Evolutionary conservation across 441 rosid species (phyloP).

Genomic region (Erodium moschatum): DNA sequence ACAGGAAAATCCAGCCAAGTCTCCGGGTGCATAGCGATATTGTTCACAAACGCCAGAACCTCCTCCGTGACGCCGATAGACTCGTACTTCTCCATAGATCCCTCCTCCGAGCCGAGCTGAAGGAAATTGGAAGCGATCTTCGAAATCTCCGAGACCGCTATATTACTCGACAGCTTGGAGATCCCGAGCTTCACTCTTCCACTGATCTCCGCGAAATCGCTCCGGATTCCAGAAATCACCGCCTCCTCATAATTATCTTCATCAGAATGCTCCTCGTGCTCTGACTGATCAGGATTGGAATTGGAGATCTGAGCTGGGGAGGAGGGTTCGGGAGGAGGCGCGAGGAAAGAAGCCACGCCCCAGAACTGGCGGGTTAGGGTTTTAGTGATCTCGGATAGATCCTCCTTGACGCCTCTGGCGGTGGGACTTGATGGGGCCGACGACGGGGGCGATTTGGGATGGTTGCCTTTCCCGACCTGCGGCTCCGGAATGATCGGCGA

Average conservation of each 20-base stretch:
- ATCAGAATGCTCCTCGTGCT: constrained; percentile 16
- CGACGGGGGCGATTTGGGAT: not conserved
- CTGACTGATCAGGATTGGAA: constrained; percentile 15
- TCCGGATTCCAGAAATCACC: constrained; percentile 56
- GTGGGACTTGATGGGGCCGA: constrained; percentile 32
- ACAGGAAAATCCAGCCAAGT: constrained; percentile 86
- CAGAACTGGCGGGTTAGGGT: constrained; percentile 76
- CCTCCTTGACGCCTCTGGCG: constrained; percentile 88
- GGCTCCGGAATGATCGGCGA: not conserved
- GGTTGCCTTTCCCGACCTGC: not conserved
- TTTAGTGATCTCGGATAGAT: constrained; percentile 69
- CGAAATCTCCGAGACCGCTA: constrained; percentile 63
- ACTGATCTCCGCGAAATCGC: constrained; percentile 85
- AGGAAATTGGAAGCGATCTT: constrained; percentile 79
- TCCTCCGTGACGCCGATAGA: constrained; percentile 73
- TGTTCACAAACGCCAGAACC: constrained; percentile 59
- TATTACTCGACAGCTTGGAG: constrained; percentile 63
- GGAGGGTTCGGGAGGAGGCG: constrained; percentile 47
- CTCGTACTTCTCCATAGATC: constrained; percentile 24
- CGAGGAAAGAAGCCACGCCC: constrained; percentile 96
- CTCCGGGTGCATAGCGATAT: constrained; percentile 71
- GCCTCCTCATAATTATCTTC: constrained; percentile 25
- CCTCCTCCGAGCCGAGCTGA: constrained; percentile 52
- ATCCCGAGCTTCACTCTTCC: constrained; percentile 70
- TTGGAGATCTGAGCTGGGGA: constrained; percentile 24